Evolutionary conservation across 1,284 basidiomycete genomes (phyloP).

Genomic region (Papiliotrema laurentii): DNA sequence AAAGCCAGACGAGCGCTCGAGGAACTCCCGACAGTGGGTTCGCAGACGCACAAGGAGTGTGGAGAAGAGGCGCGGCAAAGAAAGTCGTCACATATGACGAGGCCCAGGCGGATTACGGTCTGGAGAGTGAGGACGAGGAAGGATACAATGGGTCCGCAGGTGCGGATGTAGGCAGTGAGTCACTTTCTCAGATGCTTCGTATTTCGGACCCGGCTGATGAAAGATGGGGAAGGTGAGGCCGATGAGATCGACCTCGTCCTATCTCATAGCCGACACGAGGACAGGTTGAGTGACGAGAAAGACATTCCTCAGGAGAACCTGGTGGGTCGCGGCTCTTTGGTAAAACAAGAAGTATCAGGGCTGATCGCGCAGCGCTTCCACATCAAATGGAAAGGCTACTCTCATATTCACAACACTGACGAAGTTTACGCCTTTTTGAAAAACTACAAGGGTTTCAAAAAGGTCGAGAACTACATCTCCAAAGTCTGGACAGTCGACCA

Average conservation of each 20-base stretch:
- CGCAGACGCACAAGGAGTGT: slow-evolving; percentile 55
- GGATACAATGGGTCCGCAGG: slow-evolving; percentile 65
- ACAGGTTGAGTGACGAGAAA: slow-evolving; percentile 64
- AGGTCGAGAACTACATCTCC: slow-evolving; percentile 99
- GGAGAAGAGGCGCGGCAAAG: slow-evolving; percentile 72
- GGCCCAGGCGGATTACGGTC: slow-evolving; percentile 49
- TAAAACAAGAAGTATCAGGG: background rate
- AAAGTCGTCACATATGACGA: slow-evolving; percentile 73
- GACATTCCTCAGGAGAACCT: slow-evolving; percentile 82
- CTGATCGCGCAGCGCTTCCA: slow-evolving; percentile 71
- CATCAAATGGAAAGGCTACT: slow-evolving; percentile 94
- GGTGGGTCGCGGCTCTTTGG: slow-evolving; percentile 52
- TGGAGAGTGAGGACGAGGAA: slow-evolving; percentile 70
- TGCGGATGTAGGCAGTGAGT: no score
- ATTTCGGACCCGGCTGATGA: background rate
- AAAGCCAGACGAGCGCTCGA: slow-evolving; percentile 42
- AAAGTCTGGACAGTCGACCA: slow-evolving; percentile 65
- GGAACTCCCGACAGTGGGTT: slow-evolving; percentile 34
- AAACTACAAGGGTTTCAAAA: slow-evolving; percentile 74
- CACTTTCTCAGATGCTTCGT: no score
- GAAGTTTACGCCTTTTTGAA: slow-evolving; percentile 88
- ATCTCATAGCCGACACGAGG: slow-evolving; percentile 75
- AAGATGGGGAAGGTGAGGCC: slow-evolving; percentile 14
- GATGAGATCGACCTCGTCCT: slow-evolving; percentile 88
- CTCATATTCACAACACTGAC: slow-evolving; percentile 92